A percentile compares a stretch with the other conserved stretches of the same genome.
Conservation (phyloP, 805 yeast genomes). For the Sugiyamaella boreocaroliniensis region DNA sequence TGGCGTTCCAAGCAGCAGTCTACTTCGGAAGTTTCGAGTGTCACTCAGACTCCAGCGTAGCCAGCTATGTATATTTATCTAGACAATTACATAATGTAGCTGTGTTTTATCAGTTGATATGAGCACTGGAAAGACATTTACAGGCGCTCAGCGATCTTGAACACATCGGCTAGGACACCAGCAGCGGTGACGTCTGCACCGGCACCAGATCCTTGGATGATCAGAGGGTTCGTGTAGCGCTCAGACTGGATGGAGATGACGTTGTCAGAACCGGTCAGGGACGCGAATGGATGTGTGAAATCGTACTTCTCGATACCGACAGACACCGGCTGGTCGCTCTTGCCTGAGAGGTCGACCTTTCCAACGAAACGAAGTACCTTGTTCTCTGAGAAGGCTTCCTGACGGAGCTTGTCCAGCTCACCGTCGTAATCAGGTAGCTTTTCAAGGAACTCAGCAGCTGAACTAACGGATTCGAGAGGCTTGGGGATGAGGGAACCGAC, state of each 20-base stretch:
- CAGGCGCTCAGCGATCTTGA: conserved; percentile 70
- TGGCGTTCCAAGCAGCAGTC: conserved; percentile 4
- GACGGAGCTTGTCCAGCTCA: conserved; percentile 69
- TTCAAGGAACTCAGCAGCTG: conserved; percentile 72
- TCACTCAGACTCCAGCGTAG: not conserved
- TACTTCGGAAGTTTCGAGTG: not conserved
- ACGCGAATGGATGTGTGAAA: conserved; percentile 88
- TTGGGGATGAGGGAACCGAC: conserved; percentile 90
- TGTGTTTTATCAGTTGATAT: no score
- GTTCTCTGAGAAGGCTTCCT: conserved; percentile 70
- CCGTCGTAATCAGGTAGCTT: conserved; percentile 78
- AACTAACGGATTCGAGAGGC: conserved; percentile 52
- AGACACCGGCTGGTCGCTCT: conserved; percentile 41
- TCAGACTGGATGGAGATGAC: conserved; percentile 87
- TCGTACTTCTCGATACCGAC: conserved; percentile 89
- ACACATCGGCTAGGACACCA: conserved; percentile 91
- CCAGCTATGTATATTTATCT: not conserved
- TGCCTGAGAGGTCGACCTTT: conserved; percentile 60
- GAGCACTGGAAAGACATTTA: not conserved
- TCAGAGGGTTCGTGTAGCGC: conserved; percentile 88
- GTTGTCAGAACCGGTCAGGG: conserved; percentile 92
- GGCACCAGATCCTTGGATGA: conserved; percentile 95
- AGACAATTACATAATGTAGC: not conserved
- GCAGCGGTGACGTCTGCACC: conserved; percentile 73
- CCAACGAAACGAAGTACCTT: conserved; percentile 95